Base-by-base conservation (phyloP, 495 filamentous ascomycete genomes). In the Trichoderma orchidacearum region DNA sequence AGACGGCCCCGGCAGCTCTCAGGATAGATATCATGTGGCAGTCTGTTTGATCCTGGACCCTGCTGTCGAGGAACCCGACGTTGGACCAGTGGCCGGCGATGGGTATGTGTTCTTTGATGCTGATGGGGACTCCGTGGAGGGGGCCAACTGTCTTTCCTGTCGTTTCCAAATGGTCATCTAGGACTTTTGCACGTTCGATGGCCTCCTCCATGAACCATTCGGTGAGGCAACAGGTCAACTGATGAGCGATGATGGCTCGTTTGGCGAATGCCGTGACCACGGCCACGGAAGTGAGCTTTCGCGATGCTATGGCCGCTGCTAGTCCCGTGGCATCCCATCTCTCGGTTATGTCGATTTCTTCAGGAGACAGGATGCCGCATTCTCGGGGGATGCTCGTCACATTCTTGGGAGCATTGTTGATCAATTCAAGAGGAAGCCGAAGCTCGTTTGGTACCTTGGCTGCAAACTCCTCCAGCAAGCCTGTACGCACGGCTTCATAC, bases 41-140 rank as follows among this genome's bases (percentile, higher is more conserved):
- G 51, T 68, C 59, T 35, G 60, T 28, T 6, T 51, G 25, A 21
- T 54, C 56, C 3, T 51, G 3, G 63, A 59, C 12, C 60, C 60
- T 15, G 73, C 61, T 61, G 52, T 69, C 65, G 9, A 60, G 72
- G 28, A 79, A 80, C 11, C 81, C 88, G 35, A 86, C 66, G 17
- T 75, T 82, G 50, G 81, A 85, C 30, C 73, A 69, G 63, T 92
- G 89, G 1, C 86, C 87, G 7, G 80, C 78, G 7, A 94, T 66
- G 63, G 89, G 81, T 52, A 85, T 79, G 65, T 94, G 64, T n/a
- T 72, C 70, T 53, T 67, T 70, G 25, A 69, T 63, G 1, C 64
- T 68, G n/a, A 71, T 64, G 25, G 88, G 89, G 8, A 95, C 76
- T 15, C 90, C 90, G 59, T 95, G 90, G 3, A 95, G 72, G 0